A percentile compares a stretch with the other conserved stretches of the same genome.
Conservation (phyloP, 176 grass and related monocot genomes). For the Oryza glaberrima region DNA sequence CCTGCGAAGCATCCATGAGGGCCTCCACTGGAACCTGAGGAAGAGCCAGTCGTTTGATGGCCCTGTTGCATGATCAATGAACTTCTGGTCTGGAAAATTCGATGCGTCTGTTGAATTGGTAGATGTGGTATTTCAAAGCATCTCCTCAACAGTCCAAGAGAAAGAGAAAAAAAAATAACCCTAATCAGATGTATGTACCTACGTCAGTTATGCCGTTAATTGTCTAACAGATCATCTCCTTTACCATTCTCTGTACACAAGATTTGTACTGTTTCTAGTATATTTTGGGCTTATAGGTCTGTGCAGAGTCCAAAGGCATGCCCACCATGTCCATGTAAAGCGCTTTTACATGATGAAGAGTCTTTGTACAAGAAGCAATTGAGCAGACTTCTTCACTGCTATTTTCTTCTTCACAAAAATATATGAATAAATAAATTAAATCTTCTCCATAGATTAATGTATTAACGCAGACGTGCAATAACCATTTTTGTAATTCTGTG, state of each 20-base stretch:
- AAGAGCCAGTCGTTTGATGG: conserved; percentile 71
- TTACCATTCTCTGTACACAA: neutral
- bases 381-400: neutral
- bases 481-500: neutral
- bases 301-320: neutral
- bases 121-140: conserved; percentile 34
- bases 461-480: neutral
- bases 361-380: neutral
- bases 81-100: neutral
- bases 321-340: neutral
- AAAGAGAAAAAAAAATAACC: neutral
- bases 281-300: neutral
- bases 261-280: neutral
- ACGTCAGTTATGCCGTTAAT: neutral
- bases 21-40: conserved; percentile 80
- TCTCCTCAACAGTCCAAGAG: conserved; percentile 8
- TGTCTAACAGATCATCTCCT: conserved; percentile 10
- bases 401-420: neutral
- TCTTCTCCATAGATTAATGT: neutral
- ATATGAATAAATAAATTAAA: neutral
- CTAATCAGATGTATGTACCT: conserved; percentile 12
- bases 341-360: neutral
- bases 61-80: conserved; percentile 30
- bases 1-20: conserved; percentile 75
- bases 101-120: neutral